Percentiles rank a stretch among this genome's conserved stretches.
phyloP scores from a whole-genome alignment of 2,329 filamentous ascomycete species.

The Calonectria leucothoes region DNA sequence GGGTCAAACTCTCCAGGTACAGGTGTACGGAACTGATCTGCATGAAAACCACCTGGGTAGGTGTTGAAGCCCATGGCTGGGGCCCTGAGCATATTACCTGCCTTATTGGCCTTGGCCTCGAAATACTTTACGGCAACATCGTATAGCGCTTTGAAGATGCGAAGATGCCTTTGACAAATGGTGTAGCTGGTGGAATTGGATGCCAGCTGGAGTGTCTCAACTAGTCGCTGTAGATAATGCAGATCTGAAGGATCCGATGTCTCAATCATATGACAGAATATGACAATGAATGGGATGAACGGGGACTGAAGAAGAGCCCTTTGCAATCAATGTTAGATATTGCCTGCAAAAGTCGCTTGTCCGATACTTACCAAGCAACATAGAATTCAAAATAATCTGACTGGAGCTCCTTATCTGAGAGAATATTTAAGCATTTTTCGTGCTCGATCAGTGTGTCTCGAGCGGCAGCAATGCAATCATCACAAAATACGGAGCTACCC shows the following conservation, averaged over 20 bases:
- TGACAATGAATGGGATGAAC: constrained; percentile 40
- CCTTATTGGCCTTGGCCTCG: constrained; percentile 27
- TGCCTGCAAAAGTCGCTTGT: not conserved
- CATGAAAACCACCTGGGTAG: not conserved
- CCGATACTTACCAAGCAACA: constrained; percentile 12
- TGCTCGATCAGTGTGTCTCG: constrained; percentile 29
- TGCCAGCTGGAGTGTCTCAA: constrained; percentile 25
- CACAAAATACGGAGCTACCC: constrained; percentile 27
- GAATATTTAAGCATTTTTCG: constrained; percentile 14
- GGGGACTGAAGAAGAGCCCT: constrained; percentile 35
- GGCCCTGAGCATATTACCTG: not conserved
- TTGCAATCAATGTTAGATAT: not conserved
- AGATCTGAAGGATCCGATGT: constrained; percentile 57
- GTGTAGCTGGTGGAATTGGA: constrained; percentile 11
- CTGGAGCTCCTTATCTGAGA: not conserved
- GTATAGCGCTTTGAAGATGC: constrained; percentile 37
- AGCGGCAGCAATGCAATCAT: constrained; percentile 37
- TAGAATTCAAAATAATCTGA: constrained; percentile 18
- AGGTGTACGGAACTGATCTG: not conserved
- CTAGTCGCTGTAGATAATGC: constrained; percentile 29
- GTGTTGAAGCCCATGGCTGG: not conserved
- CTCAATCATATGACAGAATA: constrained; percentile 46
- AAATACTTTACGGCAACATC: constrained; percentile 38
- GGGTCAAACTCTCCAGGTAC: not conserved
- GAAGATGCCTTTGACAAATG: constrained; percentile 26